Evolutionary conservation across 75 land plant species (phyloP).

Genomic region (Cupressus sempervirens): DNA sequence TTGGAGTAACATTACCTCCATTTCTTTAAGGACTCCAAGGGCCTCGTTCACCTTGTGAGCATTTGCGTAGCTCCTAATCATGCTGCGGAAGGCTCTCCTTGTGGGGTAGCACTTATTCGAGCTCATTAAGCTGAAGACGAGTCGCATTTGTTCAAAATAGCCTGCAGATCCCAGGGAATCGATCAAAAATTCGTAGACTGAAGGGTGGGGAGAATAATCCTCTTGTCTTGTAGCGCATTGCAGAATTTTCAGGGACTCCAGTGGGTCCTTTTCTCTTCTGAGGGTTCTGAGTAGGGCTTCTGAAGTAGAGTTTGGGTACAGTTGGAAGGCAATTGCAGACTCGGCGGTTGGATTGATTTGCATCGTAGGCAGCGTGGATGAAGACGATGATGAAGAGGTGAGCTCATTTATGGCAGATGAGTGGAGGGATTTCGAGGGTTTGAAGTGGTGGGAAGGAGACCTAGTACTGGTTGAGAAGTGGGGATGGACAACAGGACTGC

Average conservation of each 20-base stretch:
- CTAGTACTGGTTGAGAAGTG: neutral
- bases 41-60: conserved; percentile 38
- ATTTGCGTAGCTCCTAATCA: conserved; percentile 38
- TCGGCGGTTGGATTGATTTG: neutral
- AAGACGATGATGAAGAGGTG: too few species aligned
- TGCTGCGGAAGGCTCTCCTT: conserved; percentile 34
- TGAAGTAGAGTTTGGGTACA: conserved; percentile 37
- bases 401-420: too few species aligned
- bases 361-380: neutral
- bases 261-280: conserved; percentile 27
- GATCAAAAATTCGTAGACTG: conserved; percentile 39
- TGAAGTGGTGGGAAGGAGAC: neutral
- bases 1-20: conserved; percentile 30
- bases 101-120: conserved; percentile 2
- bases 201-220: conserved; percentile 23
- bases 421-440: neutral
- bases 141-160: conserved; percentile 34
- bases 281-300: conserved; percentile 42
- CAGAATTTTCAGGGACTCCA: conserved; percentile 27
- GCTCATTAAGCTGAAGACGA: conserved; percentile 33
- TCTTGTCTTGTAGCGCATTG: conserved; percentile 48
- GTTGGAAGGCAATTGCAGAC: neutral
- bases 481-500: neutral
- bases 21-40: conserved; percentile 25
- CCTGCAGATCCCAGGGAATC: conserved; percentile 44